Conservation (phyloP, 192 early-diverging fungal genomes). For the Dissophora ornata region DNA sequence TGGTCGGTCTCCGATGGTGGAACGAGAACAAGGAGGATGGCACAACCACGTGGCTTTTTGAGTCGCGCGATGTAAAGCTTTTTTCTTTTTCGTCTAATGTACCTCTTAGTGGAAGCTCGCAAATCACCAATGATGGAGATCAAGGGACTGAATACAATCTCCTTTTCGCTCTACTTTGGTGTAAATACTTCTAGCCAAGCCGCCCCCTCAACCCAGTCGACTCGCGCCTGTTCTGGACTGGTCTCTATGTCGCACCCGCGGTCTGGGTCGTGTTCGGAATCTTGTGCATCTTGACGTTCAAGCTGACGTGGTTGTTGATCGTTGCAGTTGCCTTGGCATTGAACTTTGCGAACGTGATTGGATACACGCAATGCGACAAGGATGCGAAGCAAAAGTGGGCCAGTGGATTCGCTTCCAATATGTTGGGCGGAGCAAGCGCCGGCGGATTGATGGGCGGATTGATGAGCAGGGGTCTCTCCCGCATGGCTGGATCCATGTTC, state of each 20-base stretch:
- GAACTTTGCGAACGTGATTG: conserved; percentile 92
- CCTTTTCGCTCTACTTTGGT: background rate
- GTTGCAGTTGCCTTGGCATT: conserved; percentile 86
- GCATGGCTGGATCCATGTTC: conserved; percentile 53
- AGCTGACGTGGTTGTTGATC: conserved; percentile 86
- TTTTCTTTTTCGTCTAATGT: background rate
- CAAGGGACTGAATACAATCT: background rate
- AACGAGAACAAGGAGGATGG: conserved; percentile 98
- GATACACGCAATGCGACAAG: conserved; percentile 96
- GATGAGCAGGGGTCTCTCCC: conserved; percentile 47
- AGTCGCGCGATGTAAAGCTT: conserved; percentile 81
- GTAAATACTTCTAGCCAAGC: too few relatives aligned
- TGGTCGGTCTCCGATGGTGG: conserved; percentile 99
- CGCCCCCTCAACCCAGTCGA: conserved; percentile 85
- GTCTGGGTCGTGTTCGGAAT: conserved; percentile 89
- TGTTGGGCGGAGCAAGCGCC: conserved; percentile 60
- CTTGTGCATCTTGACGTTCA: conserved; percentile 77
- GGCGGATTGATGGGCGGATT: conserved; percentile 46
- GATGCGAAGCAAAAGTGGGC: conserved; percentile 85
- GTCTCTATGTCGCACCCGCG: conserved; percentile 86
- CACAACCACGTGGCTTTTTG: conserved; percentile 95
- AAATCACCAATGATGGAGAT: too few relatives aligned
- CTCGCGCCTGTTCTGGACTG: conserved; percentile 92
- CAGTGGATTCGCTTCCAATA: conserved; percentile 68
- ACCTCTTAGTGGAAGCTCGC: too few relatives aligned